These are phyloP conservation scores for Multifurca ochricompacta DNA, from an alignment of 768 basidiomycete genomes.

Conservation along the genomic window DNA sequence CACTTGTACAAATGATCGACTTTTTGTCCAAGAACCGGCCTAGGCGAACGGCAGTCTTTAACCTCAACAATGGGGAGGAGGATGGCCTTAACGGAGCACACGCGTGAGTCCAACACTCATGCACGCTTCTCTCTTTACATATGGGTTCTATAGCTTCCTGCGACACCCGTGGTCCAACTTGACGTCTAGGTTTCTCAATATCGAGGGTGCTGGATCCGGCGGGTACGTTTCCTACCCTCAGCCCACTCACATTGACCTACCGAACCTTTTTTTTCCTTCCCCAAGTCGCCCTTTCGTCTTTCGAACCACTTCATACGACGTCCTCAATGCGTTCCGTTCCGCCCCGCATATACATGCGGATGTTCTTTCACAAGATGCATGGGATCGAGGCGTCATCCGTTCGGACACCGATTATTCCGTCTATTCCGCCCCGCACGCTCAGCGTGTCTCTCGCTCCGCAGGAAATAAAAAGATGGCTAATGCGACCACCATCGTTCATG, in stretches of 20 bases:
- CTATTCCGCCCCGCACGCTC: conserved; percentile 34
- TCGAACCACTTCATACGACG: conserved; percentile 54
- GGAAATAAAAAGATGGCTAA: not conserved
- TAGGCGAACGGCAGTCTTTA: conserved; percentile 62
- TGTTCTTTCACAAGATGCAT: conserved; percentile 61
- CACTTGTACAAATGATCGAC: conserved; percentile 56
- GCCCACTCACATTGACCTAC: conserved; percentile 1
- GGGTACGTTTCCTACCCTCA: conserved; percentile 40
- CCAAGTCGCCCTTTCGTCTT: conserved; percentile 67
- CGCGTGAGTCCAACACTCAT: no score
- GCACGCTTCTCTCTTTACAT: conserved; percentile 23
- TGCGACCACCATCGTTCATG: not conserved
- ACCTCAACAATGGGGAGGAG: conserved; percentile 84
- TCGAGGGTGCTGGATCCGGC: conserved; percentile 75
- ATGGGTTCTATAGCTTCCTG: conserved; percentile 41
- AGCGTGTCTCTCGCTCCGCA: not conserved
- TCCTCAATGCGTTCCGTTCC: conserved; percentile 46
- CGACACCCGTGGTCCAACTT: conserved; percentile 69
- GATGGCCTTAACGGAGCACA: conserved; percentile 68
- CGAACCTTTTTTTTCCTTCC: not conserved
- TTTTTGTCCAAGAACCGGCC: conserved; percentile 37
- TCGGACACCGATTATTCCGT: conserved; percentile 70
- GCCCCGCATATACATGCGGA: conserved; percentile 68
- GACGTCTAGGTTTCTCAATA: conserved; percentile 63
- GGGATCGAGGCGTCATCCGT: conserved; percentile 53